phyloP scores from a whole-genome alignment of 208 protist genomes.

The Angomonas deanei region DNA sequence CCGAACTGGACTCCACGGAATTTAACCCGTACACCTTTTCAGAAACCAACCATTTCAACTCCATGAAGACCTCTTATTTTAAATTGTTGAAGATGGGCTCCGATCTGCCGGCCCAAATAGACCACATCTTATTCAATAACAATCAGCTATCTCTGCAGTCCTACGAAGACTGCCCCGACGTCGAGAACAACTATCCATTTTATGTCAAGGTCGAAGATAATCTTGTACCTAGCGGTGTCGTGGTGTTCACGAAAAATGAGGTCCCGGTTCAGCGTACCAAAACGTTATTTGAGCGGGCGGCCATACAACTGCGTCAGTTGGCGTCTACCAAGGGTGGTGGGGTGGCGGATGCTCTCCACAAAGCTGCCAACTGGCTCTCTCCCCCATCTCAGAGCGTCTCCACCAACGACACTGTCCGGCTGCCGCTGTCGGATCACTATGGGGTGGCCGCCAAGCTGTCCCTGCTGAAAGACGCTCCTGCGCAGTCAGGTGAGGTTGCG shows the following conservation, averaged over 20 bases:
- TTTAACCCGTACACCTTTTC: conserved; percentile 59
- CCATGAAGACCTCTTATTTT: conserved; percentile 68
- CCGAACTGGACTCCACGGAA: background rate
- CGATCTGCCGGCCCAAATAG: conserved; percentile 78
- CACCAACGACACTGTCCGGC: conserved; percentile 8
- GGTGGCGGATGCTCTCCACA: too few relatives aligned
- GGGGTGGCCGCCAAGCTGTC: conserved; percentile 68
- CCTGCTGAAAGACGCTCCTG: conserved; percentile 19
- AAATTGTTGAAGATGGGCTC: conserved; percentile 65
- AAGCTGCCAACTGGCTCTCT: background rate
- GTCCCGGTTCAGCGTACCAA: conserved; percentile 21
- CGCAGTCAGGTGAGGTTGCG: too few relatives aligned
- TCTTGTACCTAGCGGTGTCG: conserved; percentile 43
- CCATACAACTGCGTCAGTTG: background rate
- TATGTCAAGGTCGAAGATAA: conserved; percentile 16
- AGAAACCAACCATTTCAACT: conserved; percentile 69
- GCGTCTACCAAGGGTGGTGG: too few relatives aligned
- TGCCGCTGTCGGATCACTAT: conserved; percentile 84
- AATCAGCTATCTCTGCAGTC: conserved; percentile 36
- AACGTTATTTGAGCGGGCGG: conserved; percentile 10
- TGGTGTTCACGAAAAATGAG: conserved; percentile 73
- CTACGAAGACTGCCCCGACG: conserved; percentile 77
- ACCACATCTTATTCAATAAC: conserved; percentile 75
- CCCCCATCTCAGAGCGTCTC: background rate
- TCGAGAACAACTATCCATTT: conserved; percentile 29